A percentile compares a stretch with the other conserved stretches of the same genome.
phyloP scores from a whole-genome alignment of 805 yeast species.

The Pichia scutulata region DNA sequence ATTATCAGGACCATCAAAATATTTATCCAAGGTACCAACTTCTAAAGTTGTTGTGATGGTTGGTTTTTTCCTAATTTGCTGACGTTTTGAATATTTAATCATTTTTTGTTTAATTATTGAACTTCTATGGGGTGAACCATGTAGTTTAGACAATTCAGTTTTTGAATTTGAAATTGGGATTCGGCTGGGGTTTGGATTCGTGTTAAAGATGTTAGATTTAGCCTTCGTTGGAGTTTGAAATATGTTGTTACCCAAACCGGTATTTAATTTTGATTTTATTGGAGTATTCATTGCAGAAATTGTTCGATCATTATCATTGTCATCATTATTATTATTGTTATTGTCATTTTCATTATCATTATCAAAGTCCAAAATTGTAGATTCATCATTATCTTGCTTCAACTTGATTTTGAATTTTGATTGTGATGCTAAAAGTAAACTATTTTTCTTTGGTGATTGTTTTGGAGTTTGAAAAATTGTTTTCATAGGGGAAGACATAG shows the following conservation, averaged over 20 bases:
- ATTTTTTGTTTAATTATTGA: slow-evolving; percentile 22
- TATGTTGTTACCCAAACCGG: slow-evolving; percentile 12
- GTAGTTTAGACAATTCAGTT: slow-evolving; percentile 26
- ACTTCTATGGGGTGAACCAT: slow-evolving; percentile 30
- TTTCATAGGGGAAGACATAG: slow-evolving; percentile 28
- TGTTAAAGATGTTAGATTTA: slow-evolving; percentile 22
- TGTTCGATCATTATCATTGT: slow-evolving; percentile 10
- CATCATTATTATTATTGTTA: background rate
- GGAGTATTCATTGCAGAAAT: slow-evolving; percentile 19
- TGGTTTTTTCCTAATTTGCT: slow-evolving; percentile 39
- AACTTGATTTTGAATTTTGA: background rate
- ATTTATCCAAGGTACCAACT: slow-evolving; percentile 81
- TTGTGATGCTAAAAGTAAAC: background rate
- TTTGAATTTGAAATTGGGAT: too few relatives aligned
- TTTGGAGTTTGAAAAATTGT: slow-evolving; percentile 16
- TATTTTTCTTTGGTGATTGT: slow-evolving; percentile 16
- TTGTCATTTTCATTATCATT: slow-evolving; percentile 9
- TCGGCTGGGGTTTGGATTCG: too few relatives aligned
- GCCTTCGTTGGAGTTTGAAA: slow-evolving; percentile 25
- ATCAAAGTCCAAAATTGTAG: slow-evolving; percentile 1
- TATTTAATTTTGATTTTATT: slow-evolving; percentile 22
- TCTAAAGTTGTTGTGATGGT: slow-evolving; percentile 67
- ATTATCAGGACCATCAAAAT: slow-evolving; percentile 71
- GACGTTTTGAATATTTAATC: slow-evolving; percentile 32
- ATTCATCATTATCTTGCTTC: background rate